Evolutionary conservation across 169 alveolate genomes (phyloP).

Genomic region (Eimeria falciformis): DNA sequence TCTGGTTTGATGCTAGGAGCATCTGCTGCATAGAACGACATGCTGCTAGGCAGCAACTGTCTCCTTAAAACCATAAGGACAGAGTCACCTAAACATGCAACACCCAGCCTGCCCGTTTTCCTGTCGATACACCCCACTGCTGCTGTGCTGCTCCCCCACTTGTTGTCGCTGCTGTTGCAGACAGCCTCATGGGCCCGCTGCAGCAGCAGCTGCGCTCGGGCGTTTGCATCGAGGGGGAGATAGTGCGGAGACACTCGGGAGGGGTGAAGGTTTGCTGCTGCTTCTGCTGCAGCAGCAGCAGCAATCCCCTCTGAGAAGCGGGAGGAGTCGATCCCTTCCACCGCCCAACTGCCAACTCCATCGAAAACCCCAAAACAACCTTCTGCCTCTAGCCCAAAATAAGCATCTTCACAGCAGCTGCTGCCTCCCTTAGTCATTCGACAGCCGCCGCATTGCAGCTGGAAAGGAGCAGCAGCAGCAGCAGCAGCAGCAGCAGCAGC

Average conservation of each 20-base stretch:
- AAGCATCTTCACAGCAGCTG: constrained; percentile 82
- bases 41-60: constrained; percentile 81
- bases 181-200: constrained; percentile 80
- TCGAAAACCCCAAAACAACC: constrained; percentile 86
- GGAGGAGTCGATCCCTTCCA: constrained; percentile 85
- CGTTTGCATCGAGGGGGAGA: constrained; percentile 79
- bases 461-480: constrained; percentile 14
- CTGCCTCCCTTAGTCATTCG: constrained; percentile 52
- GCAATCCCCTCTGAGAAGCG: constrained; percentile 83
- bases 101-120: constrained; percentile 81
- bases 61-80: constrained; percentile 82
- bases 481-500: neutral
- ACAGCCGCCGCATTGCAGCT: constrained; percentile 56
- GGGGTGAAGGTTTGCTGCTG: constrained; percentile 44
- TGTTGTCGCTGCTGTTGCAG: constrained; percentile 80
- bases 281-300: constrained; percentile 76
- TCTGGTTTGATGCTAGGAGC: constrained; percentile 75
- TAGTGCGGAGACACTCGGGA: neutral
- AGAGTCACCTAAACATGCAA: constrained; percentile 83
- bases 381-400: constrained; percentile 79
- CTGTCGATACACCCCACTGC: constrained; percentile 83
- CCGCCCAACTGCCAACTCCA: constrained; percentile 86
- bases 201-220: constrained; percentile 80
- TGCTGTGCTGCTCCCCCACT: constrained; percentile 86
- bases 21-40: constrained; percentile 76